Base-by-base conservation (phyloP, 1,284 basidiomycete genomes). In the Fomitopsis betulina region DNA sequence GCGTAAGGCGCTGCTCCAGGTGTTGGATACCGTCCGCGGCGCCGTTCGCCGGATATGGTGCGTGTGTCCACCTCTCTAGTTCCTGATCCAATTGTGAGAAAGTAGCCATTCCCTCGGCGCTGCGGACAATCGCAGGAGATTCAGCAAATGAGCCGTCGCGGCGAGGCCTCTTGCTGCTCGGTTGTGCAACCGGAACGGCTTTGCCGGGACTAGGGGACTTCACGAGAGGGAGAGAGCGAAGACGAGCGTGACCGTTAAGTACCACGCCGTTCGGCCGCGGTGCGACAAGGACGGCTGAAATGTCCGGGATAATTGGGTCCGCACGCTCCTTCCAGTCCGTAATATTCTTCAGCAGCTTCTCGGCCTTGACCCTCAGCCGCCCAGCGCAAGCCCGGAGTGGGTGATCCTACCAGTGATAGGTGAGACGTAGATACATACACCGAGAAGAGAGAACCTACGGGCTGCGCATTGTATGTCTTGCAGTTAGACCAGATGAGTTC, bases 401-500 rank as follows among this genome's bases (percentile, higher is more conserved):
- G 68, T 97, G 95, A 60, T 85, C 73, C 81, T 82, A 68, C 38
- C 39, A 25, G 32, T 25, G 19, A n/a, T 52, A 8, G 54, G 39
- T 27, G 37, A 30, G 25, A 47, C 3, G 45, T 3, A 1, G 17
- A 23, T 23, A 43, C 49, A n/a, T 42, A 10, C 38, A 23, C 10
- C 23, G 7, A 35, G 35, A 32, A 15, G 1, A 4, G n/a, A 19
- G 33, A 21, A 10, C 19, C 27, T 10, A 94, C 95, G 74, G 94
- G 91, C 17, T 87, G 84, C 25, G 90, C 88, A 71, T 99, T 99
- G 74, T 98, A 99, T 12, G 83, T 84, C 65, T 91, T 83, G 72
- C 96, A 98, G 68, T 99, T 99, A 56, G 88, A 86, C 96, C 96
- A 99, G 65, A 99, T 98, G 61, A 97, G 83, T 65, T 96, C 92